phyloP scores from a whole-genome alignment of 2,329 filamentous ascomycete species.

The Sclerotinia sclerotiorum region DNA sequence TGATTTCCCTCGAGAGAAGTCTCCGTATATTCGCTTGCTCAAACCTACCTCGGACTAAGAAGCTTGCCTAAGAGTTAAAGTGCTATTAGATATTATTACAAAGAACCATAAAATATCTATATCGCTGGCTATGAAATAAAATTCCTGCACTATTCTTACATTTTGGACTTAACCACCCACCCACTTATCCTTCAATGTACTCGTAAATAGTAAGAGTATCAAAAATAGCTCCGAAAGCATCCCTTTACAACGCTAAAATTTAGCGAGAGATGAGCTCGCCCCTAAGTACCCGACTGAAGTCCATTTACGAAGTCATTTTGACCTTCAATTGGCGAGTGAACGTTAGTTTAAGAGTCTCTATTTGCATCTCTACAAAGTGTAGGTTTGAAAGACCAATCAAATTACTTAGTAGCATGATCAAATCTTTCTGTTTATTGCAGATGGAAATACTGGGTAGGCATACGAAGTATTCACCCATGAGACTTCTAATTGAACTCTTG shows the following conservation, averaged over 20 bases:
- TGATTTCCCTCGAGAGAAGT: no score
- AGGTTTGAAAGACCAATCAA: slow-evolving; percentile 40
- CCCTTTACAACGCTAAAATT: slow-evolving; percentile 35
- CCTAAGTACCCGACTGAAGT: slow-evolving; percentile 26
- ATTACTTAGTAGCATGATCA: slow-evolving; percentile 39
- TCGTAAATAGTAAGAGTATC: slow-evolving; percentile 45
- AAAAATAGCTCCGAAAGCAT: slow-evolving; percentile 57
- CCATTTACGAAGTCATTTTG: slow-evolving; percentile 34
- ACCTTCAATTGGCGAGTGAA: slow-evolving; percentile 36
- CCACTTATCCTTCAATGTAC: slow-evolving; percentile 45
- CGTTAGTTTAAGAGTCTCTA: slow-evolving; percentile 32
- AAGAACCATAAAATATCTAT: slow-evolving; percentile 42
- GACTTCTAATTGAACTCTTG: slow-evolving; percentile 26
- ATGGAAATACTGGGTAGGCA: slow-evolving; percentile 31
- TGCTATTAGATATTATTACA: slow-evolving; percentile 24
- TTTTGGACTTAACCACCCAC: slow-evolving; percentile 46
- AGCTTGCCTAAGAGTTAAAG: slow-evolving; percentile 28
- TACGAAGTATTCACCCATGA: slow-evolving; percentile 36
- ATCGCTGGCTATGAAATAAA: slow-evolving; percentile 46
- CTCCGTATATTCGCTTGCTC: background rate
- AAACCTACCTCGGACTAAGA: slow-evolving; percentile 32
- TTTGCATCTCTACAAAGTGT: slow-evolving; percentile 31
- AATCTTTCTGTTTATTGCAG: slow-evolving; percentile 36
- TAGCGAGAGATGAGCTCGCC: slow-evolving; percentile 27
- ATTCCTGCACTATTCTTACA: slow-evolving; percentile 37